Evolutionary conservation across 345 rosid species (phyloP), one percentile per base, ranked within the genome.

Genomic region (Hypericum androsaemum): DNA sequence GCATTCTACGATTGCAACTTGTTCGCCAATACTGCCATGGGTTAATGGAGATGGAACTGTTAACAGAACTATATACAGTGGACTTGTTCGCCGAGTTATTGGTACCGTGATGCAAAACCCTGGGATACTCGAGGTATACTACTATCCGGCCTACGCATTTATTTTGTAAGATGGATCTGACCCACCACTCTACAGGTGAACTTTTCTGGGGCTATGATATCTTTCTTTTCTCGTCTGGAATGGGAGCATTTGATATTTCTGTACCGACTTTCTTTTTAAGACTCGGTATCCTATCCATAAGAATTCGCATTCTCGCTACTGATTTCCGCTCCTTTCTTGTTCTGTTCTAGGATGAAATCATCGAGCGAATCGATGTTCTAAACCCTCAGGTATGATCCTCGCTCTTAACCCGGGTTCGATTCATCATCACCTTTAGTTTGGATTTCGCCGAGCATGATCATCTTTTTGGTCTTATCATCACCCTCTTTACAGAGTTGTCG

Each of bases 21-120:
- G 71, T 52, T 53, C 74, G 53, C 95, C 90, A 37, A 79, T 92
- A 71, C 68, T 66, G 50, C 98, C 96, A 50, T 92, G 98, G 98
- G 65, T 88, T 54, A 88, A 88, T 69, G 96, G 88, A 56, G 88
- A 92, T 74, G 95, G 94, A 53, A 79, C 84, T 32, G 60, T 77
- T 64, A 92, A 92, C 63, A 77, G 50, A 47, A 50, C 52, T 44
- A 81, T 88, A 43, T 85, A 77, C 61, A 64, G 71, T 68, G 98
- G 94, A 61, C 88, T 92, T 51, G 37, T 80, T 36, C 95, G 94
- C 37, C 88, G 83, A 53, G 70, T 83, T 69, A 81, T 92, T 65
- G 96, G 96, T 13, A 78, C 71, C 5, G 88, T 85, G 70, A 77
- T 88, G 96, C 89, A 77, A 72, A 78, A 80, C 71, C 95, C 96